Evolutionary conservation across 495 filamentous ascomycete genomes (phyloP), one percentile per base, ranked within the genome.

Genomic region (Hyaloscypha hepaticicola): DNA sequence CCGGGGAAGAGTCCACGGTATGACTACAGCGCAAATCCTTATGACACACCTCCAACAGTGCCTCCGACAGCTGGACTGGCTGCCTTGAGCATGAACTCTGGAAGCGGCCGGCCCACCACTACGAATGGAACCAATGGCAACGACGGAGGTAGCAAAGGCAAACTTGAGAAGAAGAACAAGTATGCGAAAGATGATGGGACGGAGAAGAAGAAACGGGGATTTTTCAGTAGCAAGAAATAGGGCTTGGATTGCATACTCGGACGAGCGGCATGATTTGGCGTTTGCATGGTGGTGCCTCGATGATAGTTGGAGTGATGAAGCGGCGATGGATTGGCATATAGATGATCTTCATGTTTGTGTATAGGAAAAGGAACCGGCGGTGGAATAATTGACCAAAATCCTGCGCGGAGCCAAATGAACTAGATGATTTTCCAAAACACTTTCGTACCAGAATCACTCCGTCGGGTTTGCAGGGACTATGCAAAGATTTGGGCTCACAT

Each of bases 201-300:
- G 75, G 82, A 88, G 76, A 87, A 91, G 76, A 92, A 91, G 80
- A 90, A 88, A 73, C 83, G 87, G 69, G 86, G 88, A 70, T 90
- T 96, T 72, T 91, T 93, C 76, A 82, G 88, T 51, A 85, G 84
- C 63, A 88, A 87, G 79, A 85, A 85, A 59, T 68, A 50, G 62
- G 21, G 9, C 21, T 28, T 22, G 9, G 11, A n/a, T 22, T n/a
- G 50, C 33, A 12, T 41, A 5, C 19, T 49, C 31, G 5, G 31
- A 19, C 25, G 38, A 58, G 14, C 26, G 29, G 61, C 60, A 56
- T 63, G 31, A 51, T 55, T 63, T 56, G 51, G 60, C 50, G 51
- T 61, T 63, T 5, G n/a, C 22, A 28, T 62, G 50, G 25, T 27
- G 31, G 29, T 59, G 28, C n/a, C 3, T 33, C 53, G 9, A 16